Evolutionary conservation across 345 rosid species (phyloP), one percentile per base, ranked within the genome.

Genomic region (Eucalyptus dawsonii): DNA sequence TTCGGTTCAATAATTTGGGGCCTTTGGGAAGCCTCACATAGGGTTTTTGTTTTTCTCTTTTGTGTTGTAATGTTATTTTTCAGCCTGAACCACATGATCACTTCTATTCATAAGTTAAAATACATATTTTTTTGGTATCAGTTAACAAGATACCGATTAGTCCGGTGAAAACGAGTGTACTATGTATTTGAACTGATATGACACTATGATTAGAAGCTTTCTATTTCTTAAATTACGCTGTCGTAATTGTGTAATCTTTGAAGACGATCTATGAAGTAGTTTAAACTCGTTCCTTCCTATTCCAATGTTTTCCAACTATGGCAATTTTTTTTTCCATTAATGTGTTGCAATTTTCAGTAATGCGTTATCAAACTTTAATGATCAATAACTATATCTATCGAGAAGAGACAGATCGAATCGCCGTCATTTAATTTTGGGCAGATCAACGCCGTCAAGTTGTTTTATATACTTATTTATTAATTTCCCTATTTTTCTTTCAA

Each of bases 151-250:
- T 21, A 14, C 14, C 4, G 2, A 40, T 76, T 40, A 21, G 27
- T 4, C 3, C 6, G 1, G 8, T 11, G 2, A 1, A 72, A 72
- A 1, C 0, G 27, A 37, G 27, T 5, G 2, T 21, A 19, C 3
- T 11, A 3, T 22, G 15, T 13, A 19, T 19, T 11, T 31, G 15
- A 37, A 76, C 0, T 21, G 5, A 21, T 76, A 37, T 1, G 3
- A 0, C 5, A 0, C 1, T 40, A 21, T 40, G 85, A 76, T 76
- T 76, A 76, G 16, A 76, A 76, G 47, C 1, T 76, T 76, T 76
- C 85, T 76, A 76, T 40, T 40, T 40, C 29, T 37, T 40, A 5
- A 76, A 76, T 9, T 3, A 3, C 15, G 0, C 5, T 3, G 2
- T 12, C 0, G 5, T 40, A 40, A n/a, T 0, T n/a, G 10, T n/a